Percentiles rank a stretch among this genome's conserved stretches.
Evolutionary conservation across 306 rosid genomes (phyloP).

Genomic region (Prinsepia uniflora): DNA sequence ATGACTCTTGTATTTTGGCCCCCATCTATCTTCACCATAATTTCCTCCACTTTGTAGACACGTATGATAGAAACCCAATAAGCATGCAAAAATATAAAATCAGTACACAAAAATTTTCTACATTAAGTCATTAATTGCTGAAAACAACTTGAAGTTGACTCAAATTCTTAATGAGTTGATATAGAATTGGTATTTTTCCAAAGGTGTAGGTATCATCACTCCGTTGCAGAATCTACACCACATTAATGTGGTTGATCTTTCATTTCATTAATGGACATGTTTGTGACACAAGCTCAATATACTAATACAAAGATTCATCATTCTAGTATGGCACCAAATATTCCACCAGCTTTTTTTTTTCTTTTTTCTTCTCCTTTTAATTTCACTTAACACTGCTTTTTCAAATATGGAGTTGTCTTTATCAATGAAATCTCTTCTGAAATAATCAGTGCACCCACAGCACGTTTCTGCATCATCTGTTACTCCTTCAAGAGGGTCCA

Average conservation of each 20-base stretch:
- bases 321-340: conserved; percentile 22
- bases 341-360: conserved; percentile 19
- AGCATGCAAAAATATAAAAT: too few relatives aligned
- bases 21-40: too few relatives aligned
- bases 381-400: conserved; percentile 6
- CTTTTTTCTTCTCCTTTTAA: not conserved
- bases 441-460: conserved; percentile 42
- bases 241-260: not conserved
- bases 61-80: too few relatives aligned
- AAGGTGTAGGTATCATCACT: conserved; percentile 1
- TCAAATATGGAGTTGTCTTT: conserved; percentile 21
- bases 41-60: too few relatives aligned
- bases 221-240: not conserved
- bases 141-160: not conserved
- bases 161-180: not conserved
- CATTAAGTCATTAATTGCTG: not conserved
- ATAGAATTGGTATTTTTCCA: not conserved
- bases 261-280: not conserved
- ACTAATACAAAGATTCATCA: not conserved
- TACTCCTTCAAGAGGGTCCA: conserved; percentile 29
- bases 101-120: too few relatives aligned
- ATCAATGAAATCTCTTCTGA: conserved; percentile 36
- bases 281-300: conserved; percentile 6
- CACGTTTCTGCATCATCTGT: conserved; percentile 40
- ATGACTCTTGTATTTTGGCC: too few relatives aligned